Conservation (phyloP, 495 filamentous ascomycete species). For the Polyplosphaeria fusca region DNA sequence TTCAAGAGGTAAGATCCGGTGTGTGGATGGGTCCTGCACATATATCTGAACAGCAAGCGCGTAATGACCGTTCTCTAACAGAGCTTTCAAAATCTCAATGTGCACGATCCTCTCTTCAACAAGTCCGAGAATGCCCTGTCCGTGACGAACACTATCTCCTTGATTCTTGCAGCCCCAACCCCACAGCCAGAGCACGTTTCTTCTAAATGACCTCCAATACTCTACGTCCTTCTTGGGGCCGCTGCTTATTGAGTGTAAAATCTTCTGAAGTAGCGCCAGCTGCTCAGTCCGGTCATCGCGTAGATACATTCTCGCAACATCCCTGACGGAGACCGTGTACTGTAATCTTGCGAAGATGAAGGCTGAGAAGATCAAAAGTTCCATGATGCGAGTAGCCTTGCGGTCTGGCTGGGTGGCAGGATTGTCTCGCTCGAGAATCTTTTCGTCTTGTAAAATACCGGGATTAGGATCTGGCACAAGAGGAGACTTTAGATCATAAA, state of each 20-base stretch:
- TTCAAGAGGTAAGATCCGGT: constrained; percentile 48
- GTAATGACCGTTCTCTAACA: constrained; percentile 65
- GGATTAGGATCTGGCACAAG: constrained; percentile 47
- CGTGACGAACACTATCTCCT: constrained; percentile 31
- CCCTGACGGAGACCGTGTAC: constrained; percentile 56
- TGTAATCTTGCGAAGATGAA: constrained; percentile 61
- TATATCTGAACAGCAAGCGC: constrained; percentile 65
- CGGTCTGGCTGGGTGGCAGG: constrained; percentile 62
- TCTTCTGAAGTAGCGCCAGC: constrained; percentile 57
- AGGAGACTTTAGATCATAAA: constrained; percentile 29
- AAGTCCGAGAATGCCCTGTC: constrained; percentile 67
- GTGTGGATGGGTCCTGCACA: constrained; percentile 48
- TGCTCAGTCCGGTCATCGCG: constrained; percentile 63
- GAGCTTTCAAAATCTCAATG: constrained; percentile 67
- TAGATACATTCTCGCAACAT: constrained; percentile 58
- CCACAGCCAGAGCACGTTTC: constrained; percentile 75
- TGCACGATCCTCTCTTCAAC: constrained; percentile 64
- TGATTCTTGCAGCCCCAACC: constrained; percentile 63
- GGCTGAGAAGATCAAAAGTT: constrained; percentile 66
- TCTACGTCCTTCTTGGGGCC: constrained; percentile 57
- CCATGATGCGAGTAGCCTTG: constrained; percentile 60
- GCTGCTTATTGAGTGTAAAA: constrained; percentile 53
- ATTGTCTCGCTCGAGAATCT: constrained; percentile 61
- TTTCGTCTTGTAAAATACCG: constrained; percentile 51
- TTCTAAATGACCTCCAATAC: constrained; percentile 64